Conservation (phyloP, 2,329 filamentous ascomycete genomes). For the Diaporthe amygdali region DNA sequence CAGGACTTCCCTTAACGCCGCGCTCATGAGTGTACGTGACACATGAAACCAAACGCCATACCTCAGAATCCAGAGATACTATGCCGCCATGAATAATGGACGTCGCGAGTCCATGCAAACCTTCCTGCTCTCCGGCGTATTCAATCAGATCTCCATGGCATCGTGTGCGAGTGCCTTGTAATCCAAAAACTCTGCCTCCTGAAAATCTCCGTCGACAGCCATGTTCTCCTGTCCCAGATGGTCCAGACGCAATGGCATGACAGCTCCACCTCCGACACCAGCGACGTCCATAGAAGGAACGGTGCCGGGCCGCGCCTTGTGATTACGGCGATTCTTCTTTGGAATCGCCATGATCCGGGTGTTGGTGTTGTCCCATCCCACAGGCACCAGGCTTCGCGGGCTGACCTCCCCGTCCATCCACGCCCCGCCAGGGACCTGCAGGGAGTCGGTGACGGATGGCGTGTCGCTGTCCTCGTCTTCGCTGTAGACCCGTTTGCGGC, state of each 20-base stretch:
- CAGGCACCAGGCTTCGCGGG: constrained; percentile 44
- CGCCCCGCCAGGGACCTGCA: constrained; percentile 27
- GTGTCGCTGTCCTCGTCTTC: constrained; percentile 46
- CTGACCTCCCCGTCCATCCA: constrained; percentile 46
- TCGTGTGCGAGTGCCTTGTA: constrained; percentile 34
- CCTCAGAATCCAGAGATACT: background rate
- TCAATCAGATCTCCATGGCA: constrained; percentile 46
- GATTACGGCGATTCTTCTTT: constrained; percentile 26
- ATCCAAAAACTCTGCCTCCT: constrained; percentile 71
- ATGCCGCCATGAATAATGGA: background rate
- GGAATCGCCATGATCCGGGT: constrained; percentile 57
- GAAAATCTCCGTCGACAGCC: constrained; percentile 60
- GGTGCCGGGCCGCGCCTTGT: constrained; percentile 19
- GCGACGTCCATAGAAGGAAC: constrained; percentile 30
- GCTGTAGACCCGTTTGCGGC: constrained; percentile 55
- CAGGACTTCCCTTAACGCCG: constrained; percentile 10
- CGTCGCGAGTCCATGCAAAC: constrained; percentile 19
- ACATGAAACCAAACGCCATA: constrained; percentile 9
- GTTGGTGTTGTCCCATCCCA: constrained; percentile 44
- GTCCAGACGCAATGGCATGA: constrained; percentile 18
- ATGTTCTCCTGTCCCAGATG: constrained; percentile 53
- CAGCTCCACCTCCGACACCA: background rate
- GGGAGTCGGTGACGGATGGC: constrained; percentile 19
- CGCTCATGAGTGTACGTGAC: constrained; percentile 18
- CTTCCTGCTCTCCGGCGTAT: constrained; percentile 29